A percentile compares a stretch with the other conserved stretches of the same genome.
These are phyloP conservation scores for Rhizopus stolonifer DNA, from an alignment of 371 early-diverging fungal species.

Conservation along the genomic window DNA sequence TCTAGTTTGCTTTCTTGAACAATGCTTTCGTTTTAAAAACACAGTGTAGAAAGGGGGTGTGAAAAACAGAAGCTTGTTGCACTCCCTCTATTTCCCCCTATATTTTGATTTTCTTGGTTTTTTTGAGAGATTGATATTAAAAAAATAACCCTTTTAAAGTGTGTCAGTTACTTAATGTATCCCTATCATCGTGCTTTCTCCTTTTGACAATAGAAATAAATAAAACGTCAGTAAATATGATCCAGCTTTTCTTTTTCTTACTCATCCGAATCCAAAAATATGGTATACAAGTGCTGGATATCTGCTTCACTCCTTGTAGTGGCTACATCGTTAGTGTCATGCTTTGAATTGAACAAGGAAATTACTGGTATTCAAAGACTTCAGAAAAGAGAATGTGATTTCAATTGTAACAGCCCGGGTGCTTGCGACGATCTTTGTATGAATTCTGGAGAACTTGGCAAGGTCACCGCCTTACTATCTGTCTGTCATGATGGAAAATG, in stretches of 20 bases:
- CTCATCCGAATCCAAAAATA: not conserved
- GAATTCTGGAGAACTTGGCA: not conserved
- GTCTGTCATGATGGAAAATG: conserved; percentile 7
- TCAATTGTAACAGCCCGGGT: not conserved
- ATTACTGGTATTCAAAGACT: conserved; percentile 3
- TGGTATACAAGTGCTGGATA: not conserved
- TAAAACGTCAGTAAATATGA: too few species aligned
- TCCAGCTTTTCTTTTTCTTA: not conserved
- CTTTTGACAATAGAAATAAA: not conserved
- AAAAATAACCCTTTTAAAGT: not conserved
- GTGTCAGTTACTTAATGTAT: not conserved
- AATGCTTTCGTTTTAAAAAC: too few species aligned
- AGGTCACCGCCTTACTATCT: not conserved
- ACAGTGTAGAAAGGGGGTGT: too few species aligned
- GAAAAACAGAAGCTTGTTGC: too few species aligned
- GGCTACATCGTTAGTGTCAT: not conserved
- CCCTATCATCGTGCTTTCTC: not conserved
- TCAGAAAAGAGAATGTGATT: conserved; percentile 10
- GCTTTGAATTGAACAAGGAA: conserved; percentile 3
- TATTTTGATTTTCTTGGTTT: too few species aligned
- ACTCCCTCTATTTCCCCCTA: too few species aligned
- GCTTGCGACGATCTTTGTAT: conserved; percentile 2
- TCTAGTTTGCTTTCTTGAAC: too few species aligned
- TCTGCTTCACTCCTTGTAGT: not conserved
- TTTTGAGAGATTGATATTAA: not conserved